phyloP scores from a whole-genome alignment of 331 rosid genomes.

The Quercus phellos region DNA sequence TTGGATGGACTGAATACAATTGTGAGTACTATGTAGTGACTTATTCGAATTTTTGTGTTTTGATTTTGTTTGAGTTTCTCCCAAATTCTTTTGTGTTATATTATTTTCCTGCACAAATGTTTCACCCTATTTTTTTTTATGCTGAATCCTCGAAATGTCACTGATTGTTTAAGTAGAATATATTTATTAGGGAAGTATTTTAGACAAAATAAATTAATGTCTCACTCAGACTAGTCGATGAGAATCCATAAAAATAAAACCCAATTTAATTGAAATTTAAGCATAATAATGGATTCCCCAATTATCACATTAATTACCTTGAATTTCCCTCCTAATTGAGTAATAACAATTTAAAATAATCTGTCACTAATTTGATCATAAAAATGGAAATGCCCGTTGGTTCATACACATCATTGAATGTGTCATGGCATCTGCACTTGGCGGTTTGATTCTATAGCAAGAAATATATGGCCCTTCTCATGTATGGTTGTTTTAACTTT shows the following conservation, averaged over 20 bases:
- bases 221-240: background rate
- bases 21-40: conserved; percentile 55
- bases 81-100: background rate
- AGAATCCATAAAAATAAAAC: background rate
- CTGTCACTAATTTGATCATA: background rate
- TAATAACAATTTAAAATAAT: too few relatives aligned
- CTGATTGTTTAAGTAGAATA: background rate
- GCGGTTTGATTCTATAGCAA: background rate
- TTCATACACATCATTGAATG: background rate
- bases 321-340: background rate
- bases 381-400: background rate
- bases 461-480: conserved; percentile 14
- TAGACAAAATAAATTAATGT: background rate
- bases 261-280: background rate
- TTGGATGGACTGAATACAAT: conserved; percentile 78
- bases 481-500: conserved; percentile 11
- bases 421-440: background rate
- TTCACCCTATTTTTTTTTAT: background rate
- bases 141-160: background rate
- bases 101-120: background rate
- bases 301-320: background rate
- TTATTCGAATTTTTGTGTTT: background rate
- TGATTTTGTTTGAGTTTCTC: conserved; percentile 1
- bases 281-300: background rate
- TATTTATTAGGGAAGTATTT: too few relatives aligned